phyloP scores from a whole-genome alignment of 768 basidiomycete genomes.

The Melanogaster broomeanus region DNA sequence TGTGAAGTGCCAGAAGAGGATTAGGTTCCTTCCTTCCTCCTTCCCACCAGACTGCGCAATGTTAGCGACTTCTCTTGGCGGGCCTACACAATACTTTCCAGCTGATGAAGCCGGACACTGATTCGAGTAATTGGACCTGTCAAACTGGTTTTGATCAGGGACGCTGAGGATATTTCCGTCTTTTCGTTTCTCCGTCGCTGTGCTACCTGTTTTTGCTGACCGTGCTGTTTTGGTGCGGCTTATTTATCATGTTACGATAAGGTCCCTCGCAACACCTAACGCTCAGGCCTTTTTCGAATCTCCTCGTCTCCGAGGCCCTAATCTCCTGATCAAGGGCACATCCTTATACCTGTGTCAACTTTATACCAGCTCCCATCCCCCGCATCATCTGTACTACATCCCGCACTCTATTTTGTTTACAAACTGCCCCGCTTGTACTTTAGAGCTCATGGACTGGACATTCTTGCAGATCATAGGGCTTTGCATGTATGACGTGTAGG shows the following conservation, averaged over 20 bases:
- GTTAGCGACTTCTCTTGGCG: background rate
- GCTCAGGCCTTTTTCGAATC: constrained; percentile 13
- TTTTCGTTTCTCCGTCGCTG: background rate
- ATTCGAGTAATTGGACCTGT: background rate
- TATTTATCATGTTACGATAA: constrained; percentile 23
- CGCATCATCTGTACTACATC: constrained; percentile 28
- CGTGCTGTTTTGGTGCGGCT: constrained; percentile 21
- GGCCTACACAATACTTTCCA: too few species aligned
- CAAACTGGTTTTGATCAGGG: constrained; percentile 9
- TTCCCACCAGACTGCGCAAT: background rate
- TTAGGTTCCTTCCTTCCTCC: constrained; percentile 4
- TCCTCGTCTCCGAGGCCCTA: constrained; percentile 15
- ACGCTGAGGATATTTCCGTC: background rate
- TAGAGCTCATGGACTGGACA: constrained; percentile 10
- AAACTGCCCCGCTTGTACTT: constrained; percentile 8
- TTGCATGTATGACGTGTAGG: constrained; percentile 1
- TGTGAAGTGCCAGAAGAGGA: constrained; percentile 35
- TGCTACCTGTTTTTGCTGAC: constrained; percentile 10
- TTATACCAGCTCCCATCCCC: constrained; percentile 28
- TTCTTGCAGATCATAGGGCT: constrained; percentile 12
- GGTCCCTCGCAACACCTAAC: constrained; percentile 14
- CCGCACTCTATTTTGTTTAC: constrained; percentile 12
- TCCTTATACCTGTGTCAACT: constrained; percentile 33
- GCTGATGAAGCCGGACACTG: background rate
- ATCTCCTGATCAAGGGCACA: constrained; percentile 5